These are phyloP conservation scores for Entonaema liquescens DNA, from an alignment of 495 filamentous ascomycete species.

Conservation along the genomic window DNA sequence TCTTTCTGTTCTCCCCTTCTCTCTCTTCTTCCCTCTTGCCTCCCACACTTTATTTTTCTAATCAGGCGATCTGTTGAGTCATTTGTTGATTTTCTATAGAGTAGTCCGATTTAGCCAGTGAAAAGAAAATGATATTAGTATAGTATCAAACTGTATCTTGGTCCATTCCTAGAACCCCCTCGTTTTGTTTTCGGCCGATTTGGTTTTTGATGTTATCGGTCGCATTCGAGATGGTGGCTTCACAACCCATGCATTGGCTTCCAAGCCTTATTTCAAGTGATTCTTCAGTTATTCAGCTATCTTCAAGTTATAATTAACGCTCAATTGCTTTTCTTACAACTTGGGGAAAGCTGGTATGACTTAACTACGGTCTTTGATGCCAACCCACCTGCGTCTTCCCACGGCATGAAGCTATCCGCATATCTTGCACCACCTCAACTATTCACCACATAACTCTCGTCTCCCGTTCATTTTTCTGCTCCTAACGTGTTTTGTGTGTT, in stretches of 20 bases:
- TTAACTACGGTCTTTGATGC: neutral
- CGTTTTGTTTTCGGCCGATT: constrained; percentile 42
- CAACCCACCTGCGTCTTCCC: constrained; percentile 13
- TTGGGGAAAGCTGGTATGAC: constrained; percentile 40
- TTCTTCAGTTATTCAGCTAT: constrained; percentile 42
- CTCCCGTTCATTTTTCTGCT: neutral
- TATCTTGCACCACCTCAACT: constrained; percentile 28
- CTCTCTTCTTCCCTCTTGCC: constrained; percentile 44
- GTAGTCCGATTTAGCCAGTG: constrained; percentile 32
- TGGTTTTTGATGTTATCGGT: constrained; percentile 37
- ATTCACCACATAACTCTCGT: constrained; percentile 4
- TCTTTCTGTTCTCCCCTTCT: constrained; percentile 50
- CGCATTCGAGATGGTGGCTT: constrained; percentile 47
- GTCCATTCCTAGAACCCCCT: constrained; percentile 9
- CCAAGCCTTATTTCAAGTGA: constrained; percentile 23
- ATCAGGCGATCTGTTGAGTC: constrained; percentile 42
- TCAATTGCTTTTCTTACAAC: constrained; percentile 3
- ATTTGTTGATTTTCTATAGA: constrained; percentile 36
- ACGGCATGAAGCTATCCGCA: constrained; percentile 56
- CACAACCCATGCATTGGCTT: constrained; percentile 47
- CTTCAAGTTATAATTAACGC: constrained; percentile 20
- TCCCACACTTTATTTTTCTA: constrained; percentile 34
- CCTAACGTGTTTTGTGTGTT: neutral
- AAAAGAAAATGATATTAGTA: constrained; percentile 29
- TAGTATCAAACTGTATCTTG: constrained; percentile 32